A percentile compares a stretch with the other conserved stretches of the same genome.
Conservation (phyloP, 192 early-diverging fungal species). For the Rhizoclosmatium sp. region DNA sequence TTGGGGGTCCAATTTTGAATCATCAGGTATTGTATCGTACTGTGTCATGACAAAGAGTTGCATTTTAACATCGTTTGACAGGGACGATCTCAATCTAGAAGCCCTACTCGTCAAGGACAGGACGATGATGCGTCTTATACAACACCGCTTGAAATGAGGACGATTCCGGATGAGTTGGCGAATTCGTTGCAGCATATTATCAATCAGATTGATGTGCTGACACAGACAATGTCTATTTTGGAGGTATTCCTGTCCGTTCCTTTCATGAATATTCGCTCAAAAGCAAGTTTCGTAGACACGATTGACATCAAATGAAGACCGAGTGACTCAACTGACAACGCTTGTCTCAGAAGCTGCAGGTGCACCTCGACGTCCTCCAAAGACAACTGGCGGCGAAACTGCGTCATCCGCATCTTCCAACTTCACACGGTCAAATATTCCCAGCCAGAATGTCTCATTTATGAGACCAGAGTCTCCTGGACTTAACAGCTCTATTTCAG, state of each 20-base stretch:
- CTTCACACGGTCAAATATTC: neutral
- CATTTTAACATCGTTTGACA: constrained; percentile 1
- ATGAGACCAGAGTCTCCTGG: neutral
- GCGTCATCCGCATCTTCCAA: neutral
- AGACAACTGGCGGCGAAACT: neutral
- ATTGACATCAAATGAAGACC: constrained; percentile 61
- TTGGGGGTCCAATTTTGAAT: constrained; percentile 15
- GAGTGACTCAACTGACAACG: constrained; percentile 48
- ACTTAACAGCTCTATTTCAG: neutral
- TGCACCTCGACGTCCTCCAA: neutral
- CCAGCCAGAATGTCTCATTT: neutral
- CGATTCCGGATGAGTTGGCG: constrained; percentile 54
- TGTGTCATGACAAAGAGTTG: neutral
- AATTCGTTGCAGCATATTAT: constrained; percentile 56
- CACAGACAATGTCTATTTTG: constrained; percentile 67
- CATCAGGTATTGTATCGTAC: neutral
- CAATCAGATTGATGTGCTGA: constrained; percentile 62
- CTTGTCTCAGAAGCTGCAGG: constrained; percentile 18
- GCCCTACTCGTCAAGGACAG: constrained; percentile 10
- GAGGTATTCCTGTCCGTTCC: constrained; percentile 47
- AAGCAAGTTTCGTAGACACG: constrained; percentile 47
- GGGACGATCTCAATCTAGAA: neutral
- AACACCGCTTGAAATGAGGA: constrained; percentile 41
- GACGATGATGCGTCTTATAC: constrained; percentile 25
- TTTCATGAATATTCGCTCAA: neutral